Percentiles rank a stretch among this genome's conserved stretches.
Evolutionary conservation across 2,329 filamentous ascomycete species (phyloP).

Genomic region (Sporothrix dimorphospora): DNA sequence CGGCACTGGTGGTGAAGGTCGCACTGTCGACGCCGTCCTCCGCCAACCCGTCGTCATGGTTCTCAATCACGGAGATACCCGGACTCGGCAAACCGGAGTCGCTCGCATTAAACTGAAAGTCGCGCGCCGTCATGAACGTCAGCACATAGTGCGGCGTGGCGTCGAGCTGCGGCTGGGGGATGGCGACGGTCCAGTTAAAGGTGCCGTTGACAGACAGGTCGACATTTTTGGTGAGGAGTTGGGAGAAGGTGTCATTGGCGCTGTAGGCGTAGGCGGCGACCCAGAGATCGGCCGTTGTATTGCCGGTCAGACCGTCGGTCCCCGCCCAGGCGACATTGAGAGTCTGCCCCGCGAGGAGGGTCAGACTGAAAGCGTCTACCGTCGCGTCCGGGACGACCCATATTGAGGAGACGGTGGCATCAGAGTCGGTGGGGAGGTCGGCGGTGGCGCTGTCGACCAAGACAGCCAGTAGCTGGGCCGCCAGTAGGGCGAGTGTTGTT

Average conservation of each 20-base stretch:
- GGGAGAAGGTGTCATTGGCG: conserved; percentile 15
- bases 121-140: conserved; percentile 9
- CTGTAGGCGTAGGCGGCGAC: conserved; percentile 14
- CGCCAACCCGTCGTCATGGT: background rate
- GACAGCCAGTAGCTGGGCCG: background rate
- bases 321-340: conserved; percentile 16
- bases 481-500: background rate
- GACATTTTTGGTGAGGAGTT: conserved; percentile 9
- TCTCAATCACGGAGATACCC: conserved; percentile 3
- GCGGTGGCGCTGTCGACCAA: background rate
- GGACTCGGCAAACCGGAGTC: conserved; percentile 21
- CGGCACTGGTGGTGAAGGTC: background rate
- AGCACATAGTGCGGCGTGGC: conserved; percentile 23
- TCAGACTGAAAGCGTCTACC: background rate
- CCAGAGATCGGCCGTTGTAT: conserved; percentile 21
- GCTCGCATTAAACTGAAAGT: conserved; percentile 13
- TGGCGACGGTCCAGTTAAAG: conserved; percentile 28
- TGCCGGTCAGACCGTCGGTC: background rate
- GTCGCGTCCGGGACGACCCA: conserved; percentile 15
- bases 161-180: conserved; percentile 23
- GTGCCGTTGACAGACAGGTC: conserved; percentile 12
- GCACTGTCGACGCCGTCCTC: background rate
- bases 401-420: conserved; percentile 9
- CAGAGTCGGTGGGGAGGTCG: background rate
- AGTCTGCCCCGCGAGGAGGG: conserved; percentile 7